A percentile compares a stretch with the other conserved stretches of the same genome.
Conservation (phyloP, 768 basidiomycete genomes). For the Hygrocybe punicea region DNA sequence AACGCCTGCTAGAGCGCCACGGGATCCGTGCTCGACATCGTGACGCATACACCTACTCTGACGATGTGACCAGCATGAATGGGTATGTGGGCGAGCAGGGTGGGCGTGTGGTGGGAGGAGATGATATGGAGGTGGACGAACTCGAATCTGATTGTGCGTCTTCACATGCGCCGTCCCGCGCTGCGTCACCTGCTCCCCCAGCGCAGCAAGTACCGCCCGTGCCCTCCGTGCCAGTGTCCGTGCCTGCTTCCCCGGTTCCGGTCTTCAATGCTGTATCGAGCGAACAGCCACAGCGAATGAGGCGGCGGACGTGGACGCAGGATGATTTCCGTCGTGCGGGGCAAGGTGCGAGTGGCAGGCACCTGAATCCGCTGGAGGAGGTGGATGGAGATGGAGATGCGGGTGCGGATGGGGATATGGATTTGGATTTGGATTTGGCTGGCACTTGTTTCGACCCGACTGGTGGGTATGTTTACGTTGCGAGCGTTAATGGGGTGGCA, state of each 20-base stretch:
- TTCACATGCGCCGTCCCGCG: slow-evolving; percentile 37
- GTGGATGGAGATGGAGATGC: slow-evolving; percentile 11
- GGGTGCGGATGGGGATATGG: slow-evolving; percentile 8
- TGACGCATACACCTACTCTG: slow-evolving; percentile 34
- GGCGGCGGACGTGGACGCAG: slow-evolving; percentile 2
- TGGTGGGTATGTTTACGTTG: slow-evolving; percentile 67
- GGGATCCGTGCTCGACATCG: slow-evolving; percentile 38
- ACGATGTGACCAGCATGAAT: slow-evolving; percentile 20
- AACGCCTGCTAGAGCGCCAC: slow-evolving; percentile 51
- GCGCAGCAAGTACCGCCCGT: slow-evolving; percentile 18
- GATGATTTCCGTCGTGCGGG: not conserved
- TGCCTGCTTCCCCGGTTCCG: slow-evolving; percentile 6
- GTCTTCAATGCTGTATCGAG: not conserved
- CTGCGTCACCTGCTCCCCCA: slow-evolving; percentile 46
- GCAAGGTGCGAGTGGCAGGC: not conserved
- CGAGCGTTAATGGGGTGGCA: slow-evolving; percentile 59
- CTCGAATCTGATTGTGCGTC: slow-evolving; percentile 55
- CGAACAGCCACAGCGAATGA: not conserved
- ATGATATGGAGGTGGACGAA: slow-evolving; percentile 49
- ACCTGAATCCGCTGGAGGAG: not conserved
- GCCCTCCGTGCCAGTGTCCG: slow-evolving; percentile 7
- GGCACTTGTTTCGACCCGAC: slow-evolving; percentile 72
- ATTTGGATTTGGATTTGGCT: slow-evolving; percentile 52
- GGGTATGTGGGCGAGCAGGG: not conserved
- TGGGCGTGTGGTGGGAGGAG: slow-evolving; percentile 16